Evolutionary conservation across 2,329 filamentous ascomycete genomes (phyloP), one percentile per base, ranked within the genome.

Genomic region (Orbilia quercus): DNA sequence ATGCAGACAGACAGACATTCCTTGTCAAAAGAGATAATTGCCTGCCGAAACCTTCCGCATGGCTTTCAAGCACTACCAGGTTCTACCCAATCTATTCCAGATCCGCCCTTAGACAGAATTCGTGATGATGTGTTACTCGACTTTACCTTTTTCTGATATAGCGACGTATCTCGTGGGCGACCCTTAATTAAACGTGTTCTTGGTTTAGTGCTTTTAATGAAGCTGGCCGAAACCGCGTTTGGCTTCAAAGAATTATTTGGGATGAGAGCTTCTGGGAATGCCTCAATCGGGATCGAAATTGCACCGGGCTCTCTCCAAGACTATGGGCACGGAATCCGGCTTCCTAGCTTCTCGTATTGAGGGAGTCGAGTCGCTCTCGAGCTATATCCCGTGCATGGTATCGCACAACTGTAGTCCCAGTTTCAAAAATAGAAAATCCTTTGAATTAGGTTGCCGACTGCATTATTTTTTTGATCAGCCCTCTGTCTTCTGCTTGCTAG

Each of bases 21-120:
- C 66, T 54, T 71, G 66, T 71, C 58, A 40, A 57, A 51, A 63
- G 57, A 50, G 57, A 50, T 38, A 57, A 63, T 71, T 64, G 66
- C 66, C 58, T 71, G 66, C 66, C 57, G 66, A 71, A 71, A 63
- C 50, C 51, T 71, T 71, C 66, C 57, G 66, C 66, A 71, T 62
- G 66, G 57, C 54, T 62, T 31, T 53, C 50, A 45, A 62, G 66
- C 66, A 71, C 58, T 47, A 63, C 66, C 58, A 57, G 57, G 58
- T 63, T 63, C 50, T 36, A 36, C 48, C 66, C 58, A 63, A 71
- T 71, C 66, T 63, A 71, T 55, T 58, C 58, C 50, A 58, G 42
- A 70, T 64, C 58, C 54, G 58, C 66, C 66, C 31, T 47, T 45
- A 44, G 58, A 63, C 20, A 45, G 25, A 45, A 31, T 70, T 57